phyloP scores from a whole-genome alignment of 331 rosid genomes.

The Pyracantha coccinea region DNA sequence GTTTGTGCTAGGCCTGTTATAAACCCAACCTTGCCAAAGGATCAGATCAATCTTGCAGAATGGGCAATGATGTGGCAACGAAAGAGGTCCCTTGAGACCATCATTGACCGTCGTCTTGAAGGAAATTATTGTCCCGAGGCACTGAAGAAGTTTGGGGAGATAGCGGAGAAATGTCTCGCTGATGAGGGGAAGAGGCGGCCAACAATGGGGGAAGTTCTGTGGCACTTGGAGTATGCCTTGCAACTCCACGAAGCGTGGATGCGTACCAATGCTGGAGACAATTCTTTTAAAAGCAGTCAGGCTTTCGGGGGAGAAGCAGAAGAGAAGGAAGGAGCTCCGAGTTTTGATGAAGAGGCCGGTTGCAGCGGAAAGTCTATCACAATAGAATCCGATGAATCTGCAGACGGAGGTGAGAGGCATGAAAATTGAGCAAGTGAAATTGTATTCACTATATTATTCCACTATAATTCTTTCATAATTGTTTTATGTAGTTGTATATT shows the following conservation, averaged over 20 bases:
- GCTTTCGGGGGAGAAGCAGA: constrained; percentile 25
- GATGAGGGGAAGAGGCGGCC: constrained; percentile 52
- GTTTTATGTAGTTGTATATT: background rate
- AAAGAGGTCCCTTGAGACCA: constrained; percentile 34
- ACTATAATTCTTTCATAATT: constrained; percentile 28
- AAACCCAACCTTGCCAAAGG: constrained; percentile 43
- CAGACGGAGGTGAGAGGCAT: constrained; percentile 2
- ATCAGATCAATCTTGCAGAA: constrained; percentile 50
- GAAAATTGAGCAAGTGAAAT: constrained; percentile 13
- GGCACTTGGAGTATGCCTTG: constrained; percentile 51
- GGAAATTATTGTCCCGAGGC: constrained; percentile 45
- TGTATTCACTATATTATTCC: constrained; percentile 15
- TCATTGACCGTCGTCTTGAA: constrained; percentile 34
- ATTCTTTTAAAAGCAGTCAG: constrained; percentile 38
- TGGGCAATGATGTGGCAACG: constrained; percentile 51
- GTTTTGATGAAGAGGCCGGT: constrained; percentile 28
- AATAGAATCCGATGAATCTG: background rate
- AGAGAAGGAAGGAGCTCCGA: constrained; percentile 19
- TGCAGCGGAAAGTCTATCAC: background rate
- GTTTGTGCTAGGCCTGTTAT: constrained; percentile 55
- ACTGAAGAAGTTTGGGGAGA: constrained; percentile 37
- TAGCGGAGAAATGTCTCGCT: constrained; percentile 55
- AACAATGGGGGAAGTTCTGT: constrained; percentile 56
- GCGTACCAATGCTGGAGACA: constrained; percentile 20
- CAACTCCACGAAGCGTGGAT: constrained; percentile 93